phyloP scores from a whole-genome alignment of 129 eudicot genomes.

The Centella asiatica region DNA sequence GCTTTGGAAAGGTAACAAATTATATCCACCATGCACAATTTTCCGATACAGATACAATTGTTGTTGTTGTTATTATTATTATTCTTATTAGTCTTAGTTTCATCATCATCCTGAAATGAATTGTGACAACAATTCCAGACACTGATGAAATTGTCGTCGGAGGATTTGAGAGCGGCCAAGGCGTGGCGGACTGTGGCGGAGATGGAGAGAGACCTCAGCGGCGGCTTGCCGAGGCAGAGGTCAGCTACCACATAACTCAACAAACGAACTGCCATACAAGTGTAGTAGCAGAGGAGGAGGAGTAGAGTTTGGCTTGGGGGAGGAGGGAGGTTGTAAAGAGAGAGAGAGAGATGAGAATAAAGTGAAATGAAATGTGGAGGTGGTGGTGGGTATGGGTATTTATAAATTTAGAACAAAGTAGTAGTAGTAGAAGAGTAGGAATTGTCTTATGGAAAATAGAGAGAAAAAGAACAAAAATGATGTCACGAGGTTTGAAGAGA shows the following conservation, averaged over 20 bases:
- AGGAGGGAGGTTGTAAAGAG: too few species aligned
- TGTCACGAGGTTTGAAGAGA: too few species aligned
- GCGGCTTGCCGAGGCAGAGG: constrained; percentile 85
- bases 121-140: constrained; percentile 61
- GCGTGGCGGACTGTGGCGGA: constrained; percentile 60
- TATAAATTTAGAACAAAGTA: too few species aligned
- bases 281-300: neutral
- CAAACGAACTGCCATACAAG: constrained; percentile 75
- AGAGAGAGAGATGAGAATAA: too few species aligned
- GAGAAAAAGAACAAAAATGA: too few species aligned
- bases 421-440: too few species aligned
- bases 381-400: too few species aligned
- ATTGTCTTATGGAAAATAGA: too few species aligned
- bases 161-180: constrained; percentile 46
- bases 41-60: constrained; percentile 60
- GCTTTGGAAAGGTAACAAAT: constrained; percentile 54
- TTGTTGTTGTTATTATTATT: too few species aligned
- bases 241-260: constrained; percentile 63
- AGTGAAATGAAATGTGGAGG: too few species aligned
- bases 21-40: constrained; percentile 71
- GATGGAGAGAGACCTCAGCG: constrained; percentile 51
- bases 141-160: constrained; percentile 49
- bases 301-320: neutral
- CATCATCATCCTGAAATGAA: neutral
- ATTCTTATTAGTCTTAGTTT: too few species aligned